Conservation (phyloP, 768 basidiomycete species). For the Wakefieldia striispora region DNA sequence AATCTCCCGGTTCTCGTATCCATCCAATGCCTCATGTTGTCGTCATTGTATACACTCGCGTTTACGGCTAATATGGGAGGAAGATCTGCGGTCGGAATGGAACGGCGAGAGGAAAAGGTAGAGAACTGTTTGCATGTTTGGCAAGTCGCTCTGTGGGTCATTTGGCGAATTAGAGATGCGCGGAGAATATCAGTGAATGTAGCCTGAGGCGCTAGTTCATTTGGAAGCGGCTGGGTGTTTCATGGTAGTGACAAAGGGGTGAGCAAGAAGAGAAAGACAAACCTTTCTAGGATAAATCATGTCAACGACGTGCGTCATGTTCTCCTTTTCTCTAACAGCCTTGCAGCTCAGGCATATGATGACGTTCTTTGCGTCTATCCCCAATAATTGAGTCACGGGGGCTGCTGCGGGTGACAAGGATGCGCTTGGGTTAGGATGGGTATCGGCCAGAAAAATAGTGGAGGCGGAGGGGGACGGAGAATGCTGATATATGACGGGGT, state of each 20-base stretch:
- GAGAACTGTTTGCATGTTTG: conserved; percentile 76
- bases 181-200: conserved; percentile 71
- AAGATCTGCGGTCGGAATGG: conserved; percentile 59
- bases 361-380: conserved; percentile 73
- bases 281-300: conserved; percentile 86
- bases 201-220: conserved; percentile 36
- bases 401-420: conserved; percentile 47
- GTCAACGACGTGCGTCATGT: conserved; percentile 81
- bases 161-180: conserved; percentile 75
- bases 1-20: conserved; percentile 51
- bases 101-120: conserved; percentile 67
- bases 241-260: background rate
- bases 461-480: conserved; percentile 9
- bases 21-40: conserved; percentile 72
- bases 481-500: conserved; percentile 49
- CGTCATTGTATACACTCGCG: conserved; percentile 75
- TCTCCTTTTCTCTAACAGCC: conserved; percentile 67
- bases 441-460: conserved; percentile 18
- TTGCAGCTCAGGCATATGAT: conserved; percentile 77
- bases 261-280: conserved; percentile 8
- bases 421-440: conserved; percentile 7
- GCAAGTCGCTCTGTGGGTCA: conserved; percentile 85
- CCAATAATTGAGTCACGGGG: conserved; percentile 83
- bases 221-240: conserved; percentile 31
- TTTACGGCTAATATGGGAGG: conserved; percentile 89